Conservation (phyloP, 225 moss, liverwort and hornwort genomes). For the Straminergon stramineum region DNA sequence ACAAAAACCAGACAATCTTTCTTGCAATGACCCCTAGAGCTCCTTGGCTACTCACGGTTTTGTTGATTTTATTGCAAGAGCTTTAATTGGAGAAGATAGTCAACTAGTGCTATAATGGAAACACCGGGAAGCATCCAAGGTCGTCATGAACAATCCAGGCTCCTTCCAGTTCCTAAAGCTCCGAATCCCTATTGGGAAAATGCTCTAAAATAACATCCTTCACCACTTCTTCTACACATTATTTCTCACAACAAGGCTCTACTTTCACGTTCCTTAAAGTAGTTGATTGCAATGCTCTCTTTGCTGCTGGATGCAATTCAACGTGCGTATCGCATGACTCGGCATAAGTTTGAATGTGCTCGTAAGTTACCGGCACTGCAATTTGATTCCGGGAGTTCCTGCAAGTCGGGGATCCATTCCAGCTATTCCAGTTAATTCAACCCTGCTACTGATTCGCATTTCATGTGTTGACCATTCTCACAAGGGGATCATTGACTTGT, state of each 20-base stretch:
- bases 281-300: not conserved
- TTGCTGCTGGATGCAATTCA: not conserved
- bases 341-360: not conserved
- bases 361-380: too few relatives aligned
- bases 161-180: too few relatives aligned
- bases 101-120: too few relatives aligned
- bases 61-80: too few relatives aligned
- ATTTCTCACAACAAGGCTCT: not conserved
- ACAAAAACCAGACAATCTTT: too few relatives aligned
- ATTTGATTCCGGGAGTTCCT: not conserved
- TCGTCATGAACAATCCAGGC: too few relatives aligned
- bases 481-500: not conserved
- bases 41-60: too few relatives aligned
- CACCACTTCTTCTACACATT: not conserved
- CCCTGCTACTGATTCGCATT: not conserved
- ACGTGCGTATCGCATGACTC: not conserved
- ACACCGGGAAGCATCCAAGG: too few relatives aligned
- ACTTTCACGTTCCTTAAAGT: not conserved
- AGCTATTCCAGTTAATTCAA: not conserved
- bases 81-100: too few relatives aligned
- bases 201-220: not conserved
- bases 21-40: too few relatives aligned
- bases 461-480: not conserved
- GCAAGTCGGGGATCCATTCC: not conserved
- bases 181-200: too few relatives aligned